These are phyloP conservation scores for Hypholoma sublateritium DNA, from an alignment of 768 basidiomycete species.

Conservation along the genomic window DNA sequence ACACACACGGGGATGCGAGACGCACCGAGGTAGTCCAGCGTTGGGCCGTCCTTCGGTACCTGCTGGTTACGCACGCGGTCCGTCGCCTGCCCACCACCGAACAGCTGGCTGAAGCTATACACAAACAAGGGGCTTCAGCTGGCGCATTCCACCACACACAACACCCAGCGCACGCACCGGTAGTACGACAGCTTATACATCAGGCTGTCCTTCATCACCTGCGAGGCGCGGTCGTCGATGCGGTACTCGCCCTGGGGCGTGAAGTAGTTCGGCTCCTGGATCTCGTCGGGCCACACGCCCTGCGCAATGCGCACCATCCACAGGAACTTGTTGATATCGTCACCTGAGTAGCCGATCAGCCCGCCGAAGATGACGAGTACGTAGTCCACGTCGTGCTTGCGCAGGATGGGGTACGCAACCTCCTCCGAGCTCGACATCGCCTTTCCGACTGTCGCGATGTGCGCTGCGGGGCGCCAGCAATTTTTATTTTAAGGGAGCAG, in stretches of 20 bases:
- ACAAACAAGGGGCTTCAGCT: not conserved
- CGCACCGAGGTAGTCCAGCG: conserved; percentile 86
- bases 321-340: conserved; percentile 99
- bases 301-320: conserved; percentile 98
- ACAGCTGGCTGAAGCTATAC: conserved; percentile 81
- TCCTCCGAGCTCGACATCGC: conserved; percentile 96
- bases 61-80: conserved; percentile 92
- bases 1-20: conserved; percentile 12
- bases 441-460: conserved; percentile 98
- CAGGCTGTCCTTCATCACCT: conserved; percentile 90
- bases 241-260: conserved; percentile 91
- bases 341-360: conserved; percentile 93
- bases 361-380: conserved; percentile 98
- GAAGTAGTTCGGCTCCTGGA: conserved; percentile 94
- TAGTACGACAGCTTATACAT: conserved; percentile 99
- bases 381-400: conserved; percentile 97
- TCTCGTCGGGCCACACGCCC: conserved; percentile 97
- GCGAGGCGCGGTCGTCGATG: conserved; percentile 81
- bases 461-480: conserved; percentile 49
- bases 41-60: conserved; percentile 74
- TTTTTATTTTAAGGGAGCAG: conserved; percentile 1
- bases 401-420: conserved; percentile 93
- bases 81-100: conserved; percentile 63
- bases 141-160: too few species aligned
- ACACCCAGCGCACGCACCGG: conserved; percentile 45